Conservation (phyloP, 441 rosid species). For the Iberis amara region DNA sequence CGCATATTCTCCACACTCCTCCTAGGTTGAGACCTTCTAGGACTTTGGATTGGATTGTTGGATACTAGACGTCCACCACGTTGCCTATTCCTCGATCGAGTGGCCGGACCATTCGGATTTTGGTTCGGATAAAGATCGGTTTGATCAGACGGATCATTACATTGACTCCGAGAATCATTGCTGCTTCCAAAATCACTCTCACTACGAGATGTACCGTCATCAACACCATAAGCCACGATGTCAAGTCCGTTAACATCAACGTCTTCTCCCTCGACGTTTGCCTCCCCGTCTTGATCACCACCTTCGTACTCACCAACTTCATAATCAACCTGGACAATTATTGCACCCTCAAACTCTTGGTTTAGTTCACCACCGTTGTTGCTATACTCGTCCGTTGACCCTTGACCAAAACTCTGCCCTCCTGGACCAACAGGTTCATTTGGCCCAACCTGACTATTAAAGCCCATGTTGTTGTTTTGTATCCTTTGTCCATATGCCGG, state of each 20-base stretch:
- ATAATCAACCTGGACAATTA: conserved; percentile 15
- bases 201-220: conserved; percentile 9
- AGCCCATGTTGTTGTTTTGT: conserved; percentile 21
- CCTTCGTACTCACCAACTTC: conserved; percentile 19
- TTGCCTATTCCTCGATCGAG: neutral
- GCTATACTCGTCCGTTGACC: conserved; percentile 13
- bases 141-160: conserved; percentile 12
- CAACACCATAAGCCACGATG: conserved; percentile 17
- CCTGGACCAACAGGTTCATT: neutral
- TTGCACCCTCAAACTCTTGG: conserved; percentile 18
- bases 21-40: neutral
- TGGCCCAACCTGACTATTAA: conserved; percentile 1
- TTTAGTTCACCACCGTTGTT: conserved; percentile 11
- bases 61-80: neutral
- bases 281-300: neutral
- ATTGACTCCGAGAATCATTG: conserved; percentile 30
- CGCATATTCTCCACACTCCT: neutral
- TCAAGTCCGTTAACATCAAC: conserved; percentile 9
- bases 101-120: neutral
- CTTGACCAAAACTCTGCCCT: conserved; percentile 25
- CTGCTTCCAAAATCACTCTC: conserved; percentile 31
- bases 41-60: neutral
- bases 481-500: neutral
- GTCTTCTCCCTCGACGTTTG: neutral
- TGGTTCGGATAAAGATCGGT: conserved; percentile 20